Conservation (phyloP, 1,284 basidiomycete genomes). For the Moniliophthora roreri region DNA sequence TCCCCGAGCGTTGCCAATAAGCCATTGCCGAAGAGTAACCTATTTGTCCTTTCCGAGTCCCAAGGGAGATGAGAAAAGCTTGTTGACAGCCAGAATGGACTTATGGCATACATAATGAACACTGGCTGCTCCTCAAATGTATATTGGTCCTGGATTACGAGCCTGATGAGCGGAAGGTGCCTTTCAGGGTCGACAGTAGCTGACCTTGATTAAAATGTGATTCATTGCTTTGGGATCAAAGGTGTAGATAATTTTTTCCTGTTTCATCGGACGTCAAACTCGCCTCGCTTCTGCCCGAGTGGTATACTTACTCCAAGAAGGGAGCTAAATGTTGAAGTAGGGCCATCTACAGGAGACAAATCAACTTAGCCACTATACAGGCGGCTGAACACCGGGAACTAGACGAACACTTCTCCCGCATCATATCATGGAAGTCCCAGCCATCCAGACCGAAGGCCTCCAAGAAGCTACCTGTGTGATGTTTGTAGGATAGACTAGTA, state of each 20-base stretch:
- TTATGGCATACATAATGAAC: constrained; percentile 4
- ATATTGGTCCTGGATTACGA: constrained; percentile 3
- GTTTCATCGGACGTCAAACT: too few species aligned
- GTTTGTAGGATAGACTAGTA: not conserved
- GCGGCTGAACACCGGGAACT: not conserved
- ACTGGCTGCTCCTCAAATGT: constrained; percentile 2
- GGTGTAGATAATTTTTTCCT: constrained; percentile 27
- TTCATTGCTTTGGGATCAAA: constrained; percentile 34
- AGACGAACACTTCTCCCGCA: constrained; percentile 5
- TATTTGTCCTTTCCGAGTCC: not conserved
- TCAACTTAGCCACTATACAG: not conserved
- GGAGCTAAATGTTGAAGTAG: too few species aligned
- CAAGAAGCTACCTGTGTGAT: constrained; percentile 6
- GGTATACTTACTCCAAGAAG: too few species aligned
- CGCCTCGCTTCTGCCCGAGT: not conserved
- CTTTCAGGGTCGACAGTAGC: not conserved
- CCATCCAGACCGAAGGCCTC: constrained; percentile 2
- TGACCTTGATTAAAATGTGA: constrained; percentile 31
- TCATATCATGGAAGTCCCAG: constrained; percentile 9
- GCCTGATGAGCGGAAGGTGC: not conserved
- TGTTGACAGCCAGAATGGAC: too few species aligned
- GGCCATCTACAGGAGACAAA: not conserved
- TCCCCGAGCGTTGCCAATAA: constrained; percentile 6
- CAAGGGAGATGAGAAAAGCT: not conserved
- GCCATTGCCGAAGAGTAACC: constrained; percentile 6